Conservation (phyloP, 2,329 filamentous ascomycete genomes). For the Nemania abortiva region DNA sequence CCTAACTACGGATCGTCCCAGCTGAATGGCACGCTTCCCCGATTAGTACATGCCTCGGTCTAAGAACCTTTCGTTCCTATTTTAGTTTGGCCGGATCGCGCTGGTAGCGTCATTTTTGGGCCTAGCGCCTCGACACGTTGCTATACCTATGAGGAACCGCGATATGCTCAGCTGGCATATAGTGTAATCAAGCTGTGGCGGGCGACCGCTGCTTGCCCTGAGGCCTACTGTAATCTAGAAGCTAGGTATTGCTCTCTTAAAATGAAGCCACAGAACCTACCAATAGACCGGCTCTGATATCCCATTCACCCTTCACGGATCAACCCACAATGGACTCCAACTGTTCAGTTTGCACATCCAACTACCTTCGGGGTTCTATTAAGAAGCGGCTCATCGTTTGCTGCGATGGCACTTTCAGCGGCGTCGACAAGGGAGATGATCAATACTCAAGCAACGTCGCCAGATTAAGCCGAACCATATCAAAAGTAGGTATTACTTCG, state of each 20-base stretch:
- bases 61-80: background rate
- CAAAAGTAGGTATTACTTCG: conserved; percentile 10
- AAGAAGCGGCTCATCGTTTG: conserved; percentile 24
- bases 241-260: too few relatives aligned
- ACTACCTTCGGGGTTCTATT: conserved; percentile 15
- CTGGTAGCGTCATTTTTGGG: too few relatives aligned
- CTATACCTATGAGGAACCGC: too few relatives aligned
- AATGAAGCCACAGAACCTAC: too few relatives aligned
- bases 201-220: too few relatives aligned
- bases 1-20: background rate
- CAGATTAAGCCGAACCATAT: conserved; percentile 18
- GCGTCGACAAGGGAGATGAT: conserved; percentile 9
- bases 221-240: too few relatives aligned
- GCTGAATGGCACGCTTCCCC: conserved; percentile 11
- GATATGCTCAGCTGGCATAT: too few relatives aligned
- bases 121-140: too few relatives aligned
- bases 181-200: too few relatives aligned
- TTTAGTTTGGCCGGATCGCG: too few relatives aligned
- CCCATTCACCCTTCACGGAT: background rate
- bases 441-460: conserved; percentile 23
- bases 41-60: background rate
- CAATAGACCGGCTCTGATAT: too few relatives aligned
- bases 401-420: conserved; percentile 23
- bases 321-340: conserved; percentile 3
- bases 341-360: conserved; percentile 13